A percentile compares a stretch with the other conserved stretches of the same genome.
phyloP scores from a whole-genome alignment of 2,329 filamentous ascomycete genomes.

The Stromatinia cepivora region DNA sequence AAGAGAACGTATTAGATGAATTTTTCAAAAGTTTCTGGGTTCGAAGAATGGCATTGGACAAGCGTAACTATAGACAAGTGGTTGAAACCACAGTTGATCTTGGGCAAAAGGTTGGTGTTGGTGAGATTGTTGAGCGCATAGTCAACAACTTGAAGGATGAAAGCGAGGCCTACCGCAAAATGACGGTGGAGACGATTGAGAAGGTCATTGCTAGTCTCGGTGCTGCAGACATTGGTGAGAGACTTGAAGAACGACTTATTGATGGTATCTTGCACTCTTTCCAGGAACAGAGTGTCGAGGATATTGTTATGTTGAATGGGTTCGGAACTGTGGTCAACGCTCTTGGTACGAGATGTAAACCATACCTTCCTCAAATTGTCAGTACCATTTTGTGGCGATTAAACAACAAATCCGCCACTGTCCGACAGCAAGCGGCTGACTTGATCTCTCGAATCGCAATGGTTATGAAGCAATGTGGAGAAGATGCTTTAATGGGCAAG shows the following conservation, averaged over 20 bases:
- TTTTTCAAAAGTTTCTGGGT: slow-evolving; percentile 99
- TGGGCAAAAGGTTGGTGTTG: slow-evolving; percentile 94
- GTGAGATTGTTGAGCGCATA: slow-evolving; percentile 90
- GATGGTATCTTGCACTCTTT: slow-evolving; percentile 95
- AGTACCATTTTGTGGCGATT: slow-evolving; percentile 93
- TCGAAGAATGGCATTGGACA: slow-evolving; percentile 91
- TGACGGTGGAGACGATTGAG: slow-evolving; percentile 97
- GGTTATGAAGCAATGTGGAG: slow-evolving; percentile 98
- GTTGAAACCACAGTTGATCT: slow-evolving; percentile 98
- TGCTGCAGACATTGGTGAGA: slow-evolving; percentile 88
- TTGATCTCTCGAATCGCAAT: slow-evolving; percentile 95
- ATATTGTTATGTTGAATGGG: slow-evolving; percentile 93
- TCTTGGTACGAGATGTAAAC: slow-evolving; percentile 88
- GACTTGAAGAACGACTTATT: slow-evolving; percentile 88
- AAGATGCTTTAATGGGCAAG: slow-evolving; percentile 94
- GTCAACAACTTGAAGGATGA: slow-evolving; percentile 97
- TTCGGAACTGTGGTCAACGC: slow-evolving; percentile 98
- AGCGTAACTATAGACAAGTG: slow-evolving; percentile 95
- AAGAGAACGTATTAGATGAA: slow-evolving; percentile 90
- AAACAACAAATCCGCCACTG: slow-evolving; percentile 97
- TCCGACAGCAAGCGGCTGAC: slow-evolving; percentile 94
- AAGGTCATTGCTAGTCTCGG: slow-evolving; percentile 93
- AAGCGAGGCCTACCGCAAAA: slow-evolving; percentile 96
- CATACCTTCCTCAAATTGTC: slow-evolving; percentile 94
- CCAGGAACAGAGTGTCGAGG: slow-evolving; percentile 96